Conservation (phyloP, 495 filamentous ascomycete species). For the Tuber magnatum region DNA sequence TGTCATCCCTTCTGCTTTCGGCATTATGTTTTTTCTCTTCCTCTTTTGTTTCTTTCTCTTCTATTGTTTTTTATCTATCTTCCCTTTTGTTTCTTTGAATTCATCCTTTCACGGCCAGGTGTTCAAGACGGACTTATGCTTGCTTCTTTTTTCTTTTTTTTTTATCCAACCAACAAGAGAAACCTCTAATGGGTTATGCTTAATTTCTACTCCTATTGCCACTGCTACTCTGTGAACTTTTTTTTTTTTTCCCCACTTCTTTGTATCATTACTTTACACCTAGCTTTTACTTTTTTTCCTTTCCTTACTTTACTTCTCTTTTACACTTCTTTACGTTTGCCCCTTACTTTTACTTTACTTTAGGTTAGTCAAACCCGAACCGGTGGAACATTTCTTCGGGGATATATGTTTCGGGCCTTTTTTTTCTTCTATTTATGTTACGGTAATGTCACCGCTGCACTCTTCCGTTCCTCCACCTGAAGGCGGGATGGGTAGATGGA, state of each 20-base stretch:
- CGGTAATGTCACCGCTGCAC: background rate
- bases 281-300: background rate
- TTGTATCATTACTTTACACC: slow-evolving; percentile 2
- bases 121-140: slow-evolving; percentile 6
- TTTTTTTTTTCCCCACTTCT: background rate
- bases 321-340: background rate
- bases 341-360: background rate
- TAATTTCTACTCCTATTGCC: background rate
- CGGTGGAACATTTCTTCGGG: background rate
- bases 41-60: background rate
- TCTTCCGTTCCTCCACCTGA: background rate
- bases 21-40: background rate
- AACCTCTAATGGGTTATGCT: background rate
- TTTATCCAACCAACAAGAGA: background rate
- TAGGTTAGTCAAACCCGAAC: background rate
- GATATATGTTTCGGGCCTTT: background rate
- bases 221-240: background rate
- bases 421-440: background rate
- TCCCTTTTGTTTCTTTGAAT: background rate
- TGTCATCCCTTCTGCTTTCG: background rate
- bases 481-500: background rate
- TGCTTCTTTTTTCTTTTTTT: background rate
- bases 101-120: background rate
- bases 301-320: background rate
- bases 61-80: background rate